A percentile compares a stretch with the other conserved stretches of the same genome.
Conservation (phyloP, 176 grass and related monocot species). For the Paspalum vaginatum region DNA sequence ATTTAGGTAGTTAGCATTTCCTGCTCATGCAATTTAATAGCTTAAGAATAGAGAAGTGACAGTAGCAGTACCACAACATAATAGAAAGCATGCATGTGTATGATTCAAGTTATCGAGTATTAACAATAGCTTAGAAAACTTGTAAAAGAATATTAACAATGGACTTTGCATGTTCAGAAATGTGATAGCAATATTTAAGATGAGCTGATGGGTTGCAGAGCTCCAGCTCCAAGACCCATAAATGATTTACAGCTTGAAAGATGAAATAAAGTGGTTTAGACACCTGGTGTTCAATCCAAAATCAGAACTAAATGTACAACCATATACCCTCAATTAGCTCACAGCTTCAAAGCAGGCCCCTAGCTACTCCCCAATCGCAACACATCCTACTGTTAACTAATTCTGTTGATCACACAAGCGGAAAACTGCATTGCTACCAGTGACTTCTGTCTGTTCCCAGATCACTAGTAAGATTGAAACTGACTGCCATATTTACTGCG, state of each 20-base stretch:
- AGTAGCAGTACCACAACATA: slow-evolving; percentile 24
- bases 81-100: not conserved
- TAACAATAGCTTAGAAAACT: not conserved
- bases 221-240: not conserved
- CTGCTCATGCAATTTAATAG: slow-evolving; percentile 83
- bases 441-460: not conserved
- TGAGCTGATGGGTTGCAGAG: not conserved
- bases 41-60: slow-evolving; percentile 56
- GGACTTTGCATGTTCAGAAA: slow-evolving; percentile 6
- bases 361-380: slow-evolving; percentile 7
- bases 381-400: not conserved
- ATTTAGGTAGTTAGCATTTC: slow-evolving; percentile 94
- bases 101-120: too few species aligned
- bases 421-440: not conserved
- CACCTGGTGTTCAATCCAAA: not conserved
- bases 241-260: not conserved
- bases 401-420: not conserved
- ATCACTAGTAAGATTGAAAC: not conserved
- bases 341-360: not conserved
- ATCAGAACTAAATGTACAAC: not conserved
- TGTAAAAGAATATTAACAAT: not conserved
- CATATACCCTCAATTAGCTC: not conserved
- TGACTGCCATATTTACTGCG: not conserved
- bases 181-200: not conserved
- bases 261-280: not conserved